These are phyloP conservation scores for Ambispora gerdemannii DNA, from an alignment of 192 early-diverging fungal species.

Conservation along the genomic window DNA sequence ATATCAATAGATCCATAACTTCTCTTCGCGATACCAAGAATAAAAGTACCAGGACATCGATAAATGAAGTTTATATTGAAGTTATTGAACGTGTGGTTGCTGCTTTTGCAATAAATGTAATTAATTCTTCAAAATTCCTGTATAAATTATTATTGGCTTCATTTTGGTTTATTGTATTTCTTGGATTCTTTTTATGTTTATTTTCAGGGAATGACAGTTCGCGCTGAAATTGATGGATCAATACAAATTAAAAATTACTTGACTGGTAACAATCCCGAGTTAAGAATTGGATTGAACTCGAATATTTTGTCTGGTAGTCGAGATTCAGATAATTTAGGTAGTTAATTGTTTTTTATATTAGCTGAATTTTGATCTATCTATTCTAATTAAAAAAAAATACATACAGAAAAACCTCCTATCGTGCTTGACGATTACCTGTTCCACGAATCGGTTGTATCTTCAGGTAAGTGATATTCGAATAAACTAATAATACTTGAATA, in stretches of 20 bases:
- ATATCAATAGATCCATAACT: constrained; percentile 2
- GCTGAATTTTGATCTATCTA: background rate
- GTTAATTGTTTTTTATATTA: background rate
- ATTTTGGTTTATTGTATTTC: background rate
- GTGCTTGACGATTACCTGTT: constrained; percentile 22
- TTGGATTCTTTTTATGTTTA: background rate
- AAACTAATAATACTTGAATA: background rate
- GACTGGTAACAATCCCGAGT: constrained; percentile 13
- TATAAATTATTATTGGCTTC: background rate
- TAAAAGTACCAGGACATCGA: no score
- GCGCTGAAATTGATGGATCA: constrained; percentile 18
- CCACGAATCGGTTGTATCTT: constrained; percentile 19
- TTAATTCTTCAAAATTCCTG: background rate
- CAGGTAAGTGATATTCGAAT: background rate
- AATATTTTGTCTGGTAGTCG: background rate
- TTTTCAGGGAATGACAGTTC: constrained; percentile 28
- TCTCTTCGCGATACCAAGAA: constrained; percentile 1
- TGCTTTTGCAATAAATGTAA: constrained; percentile 14
- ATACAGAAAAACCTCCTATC: background rate
- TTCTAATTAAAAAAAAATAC: background rate
- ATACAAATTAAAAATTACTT: constrained; percentile 25
- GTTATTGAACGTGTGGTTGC: constrained; percentile 24
- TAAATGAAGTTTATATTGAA: constrained; percentile 26
- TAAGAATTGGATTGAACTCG: background rate
- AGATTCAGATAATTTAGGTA: constrained; percentile 1